These are phyloP conservation scores for Ehretia macrophylla DNA, from an alignment of 257 asterid species.

Conservation along the genomic window DNA sequence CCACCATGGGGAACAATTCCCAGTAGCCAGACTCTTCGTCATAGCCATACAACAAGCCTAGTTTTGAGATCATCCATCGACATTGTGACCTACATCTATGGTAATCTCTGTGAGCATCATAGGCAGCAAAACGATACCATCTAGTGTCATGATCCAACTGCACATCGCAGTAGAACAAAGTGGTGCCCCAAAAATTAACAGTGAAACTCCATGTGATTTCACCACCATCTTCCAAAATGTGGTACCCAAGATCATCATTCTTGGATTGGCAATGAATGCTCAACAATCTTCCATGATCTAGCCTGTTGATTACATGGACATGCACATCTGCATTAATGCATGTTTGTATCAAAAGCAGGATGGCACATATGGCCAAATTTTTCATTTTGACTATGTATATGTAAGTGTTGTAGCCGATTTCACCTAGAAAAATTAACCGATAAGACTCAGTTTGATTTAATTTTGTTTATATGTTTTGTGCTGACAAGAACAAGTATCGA, in stretches of 20 bases:
- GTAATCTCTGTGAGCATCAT: conserved; percentile 25
- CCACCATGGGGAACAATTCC: conserved; percentile 13
- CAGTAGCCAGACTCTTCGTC: conserved; percentile 22
- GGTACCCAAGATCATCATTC: conserved; percentile 41
- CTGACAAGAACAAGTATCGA: no score
- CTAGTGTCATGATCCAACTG: conserved; percentile 17
- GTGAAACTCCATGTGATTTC: conserved; percentile 29
- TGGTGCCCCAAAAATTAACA: conserved; percentile 27
- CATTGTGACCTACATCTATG: conserved; percentile 26
- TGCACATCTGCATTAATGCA: conserved; percentile 13
- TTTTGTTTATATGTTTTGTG: no score
- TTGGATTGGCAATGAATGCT: conserved; percentile 37
- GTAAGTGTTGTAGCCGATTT: background rate
- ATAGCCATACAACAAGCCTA: conserved; percentile 27
- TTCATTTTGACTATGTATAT: conserved; percentile 8
- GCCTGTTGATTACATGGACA: conserved; percentile 30
- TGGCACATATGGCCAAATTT: background rate
- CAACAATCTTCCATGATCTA: conserved; percentile 11
- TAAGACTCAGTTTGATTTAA: no score
- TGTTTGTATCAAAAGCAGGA: background rate
- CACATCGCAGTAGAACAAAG: conserved; percentile 37
- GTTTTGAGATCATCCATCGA: conserved; percentile 35
- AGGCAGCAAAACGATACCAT: conserved; percentile 38
- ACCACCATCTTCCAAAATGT: conserved; percentile 12
- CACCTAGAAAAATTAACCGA: no score